Base-by-base conservation (phyloP, 768 basidiomycete genomes). In the Leccinum rimulosum region DNA sequence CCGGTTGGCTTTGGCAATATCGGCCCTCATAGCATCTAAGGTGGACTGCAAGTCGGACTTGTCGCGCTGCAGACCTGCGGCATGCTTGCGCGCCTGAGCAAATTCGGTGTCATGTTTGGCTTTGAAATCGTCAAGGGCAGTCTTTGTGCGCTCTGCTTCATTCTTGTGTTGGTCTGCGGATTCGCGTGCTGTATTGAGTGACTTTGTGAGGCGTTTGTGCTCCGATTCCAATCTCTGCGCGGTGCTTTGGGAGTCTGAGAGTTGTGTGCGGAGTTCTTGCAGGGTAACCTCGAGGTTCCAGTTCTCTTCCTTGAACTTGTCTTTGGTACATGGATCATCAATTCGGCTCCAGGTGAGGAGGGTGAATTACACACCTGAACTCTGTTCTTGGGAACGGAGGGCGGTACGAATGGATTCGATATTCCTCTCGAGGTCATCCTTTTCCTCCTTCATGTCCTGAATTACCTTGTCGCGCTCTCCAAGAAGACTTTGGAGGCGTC, bases 221-320 rank as follows among this genome's bases (percentile, higher is more conserved):
- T 98, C 97, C 38, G 84, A 77, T 68, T 95, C 93, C 22, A 91
- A 77, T 49, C 91, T 87, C 62, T 84, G 81, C 4, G 81, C 75
- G 8, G 86, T 79, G 17, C 86, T 74, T 62, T 91, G 86, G 1
- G 84, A 81, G 52, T 90, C 87, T 31, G 80, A 69, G 50, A 89
- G 79, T 63, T 91, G 85, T 1, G 83, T 76, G 40, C 88, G 87
- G 25, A 95, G 80, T 59, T 97, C 95, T 71, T 98, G 96, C 30
- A 94, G 78, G 15, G 84, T 83, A 52, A 98, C 94, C 77, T 98
- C 96, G 58, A 98, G 86, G 69, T 98, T 96, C 97, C 97, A 98
- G 72, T 97, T 98, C 75, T 95, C 94, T 76, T 98, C 96, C 76
- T 94, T 94, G 84, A 87, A 96, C 63, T 94, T 93, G 72, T 98